Base-by-base conservation (phyloP, 73 alveolate genomes). In the Paramecium tetraurelia region DNA sequence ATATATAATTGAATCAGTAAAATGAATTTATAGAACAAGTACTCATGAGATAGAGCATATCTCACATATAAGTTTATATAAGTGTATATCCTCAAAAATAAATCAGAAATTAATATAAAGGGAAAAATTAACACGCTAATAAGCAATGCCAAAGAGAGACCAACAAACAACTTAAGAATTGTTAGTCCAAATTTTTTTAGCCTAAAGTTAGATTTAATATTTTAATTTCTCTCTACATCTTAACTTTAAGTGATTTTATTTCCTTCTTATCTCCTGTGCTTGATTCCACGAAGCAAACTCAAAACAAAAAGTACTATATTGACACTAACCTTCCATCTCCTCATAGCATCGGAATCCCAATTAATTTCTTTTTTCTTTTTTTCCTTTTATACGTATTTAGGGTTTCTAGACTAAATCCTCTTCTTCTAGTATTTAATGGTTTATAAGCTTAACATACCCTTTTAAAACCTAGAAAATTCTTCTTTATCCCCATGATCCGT, bases 11-110 rank as follows among this genome's bases (percentile, higher is more conserved):
- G 53, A 14, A 63, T 27, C 84, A 63, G 20, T 31, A 63, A 63
- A 31, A 63, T 63, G 12, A 63, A 10, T 63, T 63, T 63, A 63
- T 63, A 63, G 31, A 27, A 27, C 14, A 31, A 27, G 29, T 63
- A 27, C 84, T 63, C 46, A 27, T 63, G 84, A 63, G 84, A 63
- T 63, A 31, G 22, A 63, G 84, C 84, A 63, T 63, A 63, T 27
- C 24, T 63, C 29, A 31, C 41, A 63, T 63, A 63, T 33, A 63
- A 63, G 10, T 14, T 27, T 7, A 7, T 63, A 63, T 63, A 63
- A 22, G 84, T 63, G 46, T 63, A 63, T 14, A 63, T 33, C 46
- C 84, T 63, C 29, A 63, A 63, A n/a, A 63, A 63, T 63, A 63
- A 33, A 63, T 63, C 84, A 3, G 84, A 63, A 3, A 63, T 63